Conservation (phyloP, 768 basidiomycete species). For the Trametes meyenii region DNA sequence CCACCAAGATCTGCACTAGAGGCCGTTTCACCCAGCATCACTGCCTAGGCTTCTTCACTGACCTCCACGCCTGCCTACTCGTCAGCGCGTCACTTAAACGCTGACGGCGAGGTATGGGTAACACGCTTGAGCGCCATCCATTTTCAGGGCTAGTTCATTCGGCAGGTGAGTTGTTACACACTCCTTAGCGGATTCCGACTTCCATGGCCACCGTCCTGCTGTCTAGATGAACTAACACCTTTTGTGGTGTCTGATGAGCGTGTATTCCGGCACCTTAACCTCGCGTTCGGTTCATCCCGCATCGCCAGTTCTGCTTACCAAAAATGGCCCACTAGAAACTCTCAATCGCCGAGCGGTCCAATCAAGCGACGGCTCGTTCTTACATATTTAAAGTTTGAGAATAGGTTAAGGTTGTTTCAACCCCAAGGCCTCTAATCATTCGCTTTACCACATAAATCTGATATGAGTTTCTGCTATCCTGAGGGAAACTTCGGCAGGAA, state of each 20-base stretch:
- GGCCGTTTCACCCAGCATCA: slow-evolving; percentile 73
- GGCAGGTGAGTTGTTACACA: slow-evolving; percentile 90
- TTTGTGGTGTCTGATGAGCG: slow-evolving; percentile 84
- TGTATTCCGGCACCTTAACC: slow-evolving; percentile 84
- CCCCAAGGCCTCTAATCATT: slow-evolving; percentile 93
- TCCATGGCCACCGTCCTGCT: slow-evolving; percentile 89
- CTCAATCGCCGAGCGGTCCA: slow-evolving; percentile 58
- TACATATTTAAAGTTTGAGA: slow-evolving; percentile 72
- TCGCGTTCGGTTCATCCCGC: slow-evolving; percentile 70
- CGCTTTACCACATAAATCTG: slow-evolving; percentile 70
- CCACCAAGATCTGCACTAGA: slow-evolving; percentile 88
- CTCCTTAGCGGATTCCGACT: slow-evolving; percentile 85
- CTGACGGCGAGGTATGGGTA: slow-evolving; percentile 84
- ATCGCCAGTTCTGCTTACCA: slow-evolving; percentile 75
- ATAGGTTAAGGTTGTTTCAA: slow-evolving; percentile 88
- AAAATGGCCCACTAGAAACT: slow-evolving; percentile 76
- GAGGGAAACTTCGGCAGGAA: slow-evolving; percentile 91
- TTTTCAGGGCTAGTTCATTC: slow-evolving; percentile 91
- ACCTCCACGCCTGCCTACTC: slow-evolving; percentile 82
- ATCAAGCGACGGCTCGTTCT: slow-evolving; percentile 54
- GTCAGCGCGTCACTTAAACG: slow-evolving; percentile 70
- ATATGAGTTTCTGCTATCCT: slow-evolving; percentile 67
- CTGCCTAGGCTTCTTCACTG: slow-evolving; percentile 78
- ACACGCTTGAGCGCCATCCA: slow-evolving; percentile 88
- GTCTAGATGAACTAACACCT: slow-evolving; percentile 88